These are phyloP conservation scores for Aspergillus affinis DNA, from an alignment of 495 filamentous ascomycete species.

Conservation along the genomic window DNA sequence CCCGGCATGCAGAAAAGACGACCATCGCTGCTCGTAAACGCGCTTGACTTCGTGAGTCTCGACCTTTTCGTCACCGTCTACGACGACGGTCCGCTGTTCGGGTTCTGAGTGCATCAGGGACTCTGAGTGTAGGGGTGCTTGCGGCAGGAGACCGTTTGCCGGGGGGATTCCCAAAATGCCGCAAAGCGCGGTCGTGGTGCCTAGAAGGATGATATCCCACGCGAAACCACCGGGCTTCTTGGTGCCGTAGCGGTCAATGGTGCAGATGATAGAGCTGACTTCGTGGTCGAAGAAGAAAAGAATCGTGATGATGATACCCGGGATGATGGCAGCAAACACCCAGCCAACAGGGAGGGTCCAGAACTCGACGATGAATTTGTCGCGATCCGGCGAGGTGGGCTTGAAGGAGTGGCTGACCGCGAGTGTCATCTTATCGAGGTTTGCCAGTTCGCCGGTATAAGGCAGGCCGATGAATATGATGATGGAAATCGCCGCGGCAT, in stretches of 20 bases:
- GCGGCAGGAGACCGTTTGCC: conserved; percentile 67
- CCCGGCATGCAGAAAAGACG: conserved; percentile 59
- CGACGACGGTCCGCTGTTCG: conserved; percentile 36
- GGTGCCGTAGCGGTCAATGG: conserved; percentile 64
- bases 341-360: conserved; percentile 62
- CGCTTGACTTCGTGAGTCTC: conserved; percentile 42
- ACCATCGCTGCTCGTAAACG: conserved; percentile 72
- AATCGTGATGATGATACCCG: conserved; percentile 65
- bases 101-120: conserved; percentile 58
- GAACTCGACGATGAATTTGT: conserved; percentile 63
- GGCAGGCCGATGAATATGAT: conserved; percentile 68
- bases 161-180: conserved; percentile 70
- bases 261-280: conserved; percentile 74
- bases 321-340: conserved; percentile 65
- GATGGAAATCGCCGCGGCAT: conserved; percentile 71
- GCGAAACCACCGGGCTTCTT: conserved; percentile 67
- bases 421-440: conserved; percentile 62
- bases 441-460: conserved; percentile 61
- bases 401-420: conserved; percentile 57
- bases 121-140: conserved; percentile 70
- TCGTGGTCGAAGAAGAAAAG: conserved; percentile 78
- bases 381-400: conserved; percentile 58
- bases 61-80: conserved; percentile 41
- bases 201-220: conserved; percentile 68
- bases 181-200: conserved; percentile 67